Evolutionary conservation across 148 eudicot genomes (phyloP), one percentile per base, ranked within the genome.

Genomic region (Persicaria tinctoria): DNA sequence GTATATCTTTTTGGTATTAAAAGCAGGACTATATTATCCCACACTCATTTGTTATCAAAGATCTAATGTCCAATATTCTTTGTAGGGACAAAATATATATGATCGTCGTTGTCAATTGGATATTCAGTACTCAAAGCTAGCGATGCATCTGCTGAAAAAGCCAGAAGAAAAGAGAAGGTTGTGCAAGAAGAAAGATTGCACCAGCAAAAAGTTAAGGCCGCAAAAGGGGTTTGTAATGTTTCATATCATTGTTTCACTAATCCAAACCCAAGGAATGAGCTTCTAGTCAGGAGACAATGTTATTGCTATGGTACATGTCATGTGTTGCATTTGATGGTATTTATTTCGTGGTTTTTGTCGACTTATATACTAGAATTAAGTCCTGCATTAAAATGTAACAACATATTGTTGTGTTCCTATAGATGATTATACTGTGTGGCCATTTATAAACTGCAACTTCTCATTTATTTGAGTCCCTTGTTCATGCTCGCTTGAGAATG

Each of bases 101-200:
- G 23, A 20, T 20, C 23, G 23, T 20, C 23, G 0, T 20, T 20
- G 23, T 20, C 23, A 20, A 20, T 20, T 20, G 23, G 23, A 20
- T 20, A 20, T 20, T 20, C 23, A 20, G 23, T 20, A 20, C 23
- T 20, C 23, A 20, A 20, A 20, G 23, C 23, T 20, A 84, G 92
- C 85, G 91, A 91, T 79, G 97, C 97, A 48, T 93, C 91, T 74
- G 76, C 87, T 73, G 93, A 87, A 84, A 97, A 95, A 86, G 90
- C 92, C 78, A 89, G 83, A 83, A 85, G 96, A 86, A 88, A 78
- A 76, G 93, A 95, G 78, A 87, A 85, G 78, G 91, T 91, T 71
- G 54, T 85, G 60, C 88, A 82, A 74, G 92, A 90, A 84, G 92
- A 88, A 77, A 85, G 83, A 78, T 8, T 85, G 74, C 85, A 89